These are phyloP conservation scores for Cucurbita maxima DNA, from an alignment of 306 rosid genomes.

Conservation along the genomic window DNA sequence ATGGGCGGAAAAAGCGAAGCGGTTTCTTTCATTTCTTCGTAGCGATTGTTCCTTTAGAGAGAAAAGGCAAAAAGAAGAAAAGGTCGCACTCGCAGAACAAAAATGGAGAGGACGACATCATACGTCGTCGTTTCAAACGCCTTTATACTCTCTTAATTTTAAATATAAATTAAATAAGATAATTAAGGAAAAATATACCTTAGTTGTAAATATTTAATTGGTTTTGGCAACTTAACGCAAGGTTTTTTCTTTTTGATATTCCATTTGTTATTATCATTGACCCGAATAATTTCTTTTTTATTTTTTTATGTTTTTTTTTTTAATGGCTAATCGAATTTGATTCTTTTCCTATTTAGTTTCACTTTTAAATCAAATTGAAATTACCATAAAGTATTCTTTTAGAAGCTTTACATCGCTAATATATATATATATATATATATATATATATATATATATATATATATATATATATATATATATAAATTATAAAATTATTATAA, in stretches of 20 bases:
- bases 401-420: not conserved
- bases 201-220: not conserved
- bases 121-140: not conserved
- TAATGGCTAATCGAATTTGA: not conserved
- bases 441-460: no score
- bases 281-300: not conserved
- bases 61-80: not conserved
- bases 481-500: not conserved
- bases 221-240: not conserved
- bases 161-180: not conserved
- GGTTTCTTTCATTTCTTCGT: slow-evolving; percentile 3
- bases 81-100: not conserved
- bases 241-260: not conserved
- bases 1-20: slow-evolving; percentile 1
- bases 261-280: not conserved
- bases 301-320: not conserved
- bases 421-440: no score
- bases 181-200: not conserved
- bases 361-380: not conserved
- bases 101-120: not conserved
- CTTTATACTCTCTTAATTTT: not conserved
- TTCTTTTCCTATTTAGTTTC: not conserved
- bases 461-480: no score
- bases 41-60: not conserved
- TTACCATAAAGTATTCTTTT: not conserved